Evolutionary conservation across 148 eudicot genomes (phyloP).

Genomic region (Rhododendron henanense): DNA sequence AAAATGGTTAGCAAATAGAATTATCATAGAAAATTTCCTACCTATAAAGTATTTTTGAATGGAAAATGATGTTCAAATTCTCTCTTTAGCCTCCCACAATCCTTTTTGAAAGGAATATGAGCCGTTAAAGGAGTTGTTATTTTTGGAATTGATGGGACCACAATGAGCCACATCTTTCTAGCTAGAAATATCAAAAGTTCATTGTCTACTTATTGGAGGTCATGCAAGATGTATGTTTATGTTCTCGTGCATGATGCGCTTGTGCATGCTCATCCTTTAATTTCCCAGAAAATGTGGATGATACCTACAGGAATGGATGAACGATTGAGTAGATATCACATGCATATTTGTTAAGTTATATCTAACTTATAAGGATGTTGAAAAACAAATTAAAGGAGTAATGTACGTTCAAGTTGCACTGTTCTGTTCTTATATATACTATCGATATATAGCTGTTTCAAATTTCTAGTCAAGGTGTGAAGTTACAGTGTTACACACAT

Average conservation of each 20-base stretch:
- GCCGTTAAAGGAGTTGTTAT: too few relatives aligned
- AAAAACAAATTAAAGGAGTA: too few relatives aligned
- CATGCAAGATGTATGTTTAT: not conserved
- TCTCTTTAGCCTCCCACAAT: too few relatives aligned
- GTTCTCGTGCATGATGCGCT: not conserved
- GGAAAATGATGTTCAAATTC: too few relatives aligned
- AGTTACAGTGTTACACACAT: slow-evolving; percentile 35
- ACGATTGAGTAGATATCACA: too few relatives aligned
- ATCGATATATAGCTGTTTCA: not conserved
- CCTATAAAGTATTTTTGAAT: not conserved
- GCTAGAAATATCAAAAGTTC: too few relatives aligned
- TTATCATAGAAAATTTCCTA: not conserved
- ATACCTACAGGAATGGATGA: not conserved
- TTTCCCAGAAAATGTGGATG: not conserved
- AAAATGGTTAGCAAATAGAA: not conserved
- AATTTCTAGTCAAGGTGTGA: not conserved
- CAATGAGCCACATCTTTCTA: too few relatives aligned
- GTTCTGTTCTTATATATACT: not conserved
- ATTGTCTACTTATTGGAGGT: too few relatives aligned
- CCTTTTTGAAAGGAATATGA: too few relatives aligned
- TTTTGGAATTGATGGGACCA: too few relatives aligned
- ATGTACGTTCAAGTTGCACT: not conserved
- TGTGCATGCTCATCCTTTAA: not conserved
- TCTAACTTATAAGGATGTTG: too few relatives aligned
- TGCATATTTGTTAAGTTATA: too few relatives aligned